These are phyloP conservation scores for Cucurbita moschata DNA, from an alignment of 306 rosid species.

Conservation along the genomic window DNA sequence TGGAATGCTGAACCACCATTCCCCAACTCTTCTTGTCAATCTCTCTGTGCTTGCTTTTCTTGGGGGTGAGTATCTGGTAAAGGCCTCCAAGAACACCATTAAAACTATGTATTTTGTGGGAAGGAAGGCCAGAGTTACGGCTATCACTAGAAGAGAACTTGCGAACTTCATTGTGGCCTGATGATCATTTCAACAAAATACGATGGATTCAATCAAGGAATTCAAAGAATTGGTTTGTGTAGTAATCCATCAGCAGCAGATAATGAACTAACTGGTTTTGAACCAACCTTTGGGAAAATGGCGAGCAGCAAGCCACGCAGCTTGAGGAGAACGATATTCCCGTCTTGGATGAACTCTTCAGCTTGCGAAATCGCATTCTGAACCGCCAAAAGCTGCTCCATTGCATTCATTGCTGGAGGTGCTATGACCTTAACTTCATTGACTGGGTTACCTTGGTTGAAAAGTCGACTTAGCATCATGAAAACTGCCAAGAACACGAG, in stretches of 20 bases:
- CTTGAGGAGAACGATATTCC: conserved; percentile 69
- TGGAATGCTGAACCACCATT: conserved; percentile 99
- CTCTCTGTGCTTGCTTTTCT: conserved; percentile 75
- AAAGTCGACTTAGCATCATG: conserved; percentile 47
- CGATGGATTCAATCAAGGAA: neutral
- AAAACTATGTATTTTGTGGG: conserved; percentile 45
- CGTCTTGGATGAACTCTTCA: conserved; percentile 64
- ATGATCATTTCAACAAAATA: conserved; percentile 22
- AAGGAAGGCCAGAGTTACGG: conserved; percentile 39
- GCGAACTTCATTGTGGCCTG: conserved; percentile 80
- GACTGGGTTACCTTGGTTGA: conserved; percentile 37
- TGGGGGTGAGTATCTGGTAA: conserved; percentile 63
- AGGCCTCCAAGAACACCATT: conserved; percentile 46
- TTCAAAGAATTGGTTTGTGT: neutral
- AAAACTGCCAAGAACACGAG: conserved; percentile 40
- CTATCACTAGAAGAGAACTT: conserved; percentile 35
- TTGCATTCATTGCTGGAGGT: conserved; percentile 70
- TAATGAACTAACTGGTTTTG: neutral
- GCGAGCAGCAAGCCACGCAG: conserved; percentile 59
- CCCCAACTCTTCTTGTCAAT: conserved; percentile 61
- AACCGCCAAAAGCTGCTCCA: conserved; percentile 94
- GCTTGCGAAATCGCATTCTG: conserved; percentile 74
- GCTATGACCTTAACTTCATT: conserved; percentile 55
- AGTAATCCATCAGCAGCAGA: no score
- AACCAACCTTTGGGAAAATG: conserved; percentile 93